Percentiles rank a stretch among this genome's conserved stretches.
Evolutionary conservation across 2,329 filamentous ascomycete species (phyloP).

Genomic region (Cytospora piceae): DNA sequence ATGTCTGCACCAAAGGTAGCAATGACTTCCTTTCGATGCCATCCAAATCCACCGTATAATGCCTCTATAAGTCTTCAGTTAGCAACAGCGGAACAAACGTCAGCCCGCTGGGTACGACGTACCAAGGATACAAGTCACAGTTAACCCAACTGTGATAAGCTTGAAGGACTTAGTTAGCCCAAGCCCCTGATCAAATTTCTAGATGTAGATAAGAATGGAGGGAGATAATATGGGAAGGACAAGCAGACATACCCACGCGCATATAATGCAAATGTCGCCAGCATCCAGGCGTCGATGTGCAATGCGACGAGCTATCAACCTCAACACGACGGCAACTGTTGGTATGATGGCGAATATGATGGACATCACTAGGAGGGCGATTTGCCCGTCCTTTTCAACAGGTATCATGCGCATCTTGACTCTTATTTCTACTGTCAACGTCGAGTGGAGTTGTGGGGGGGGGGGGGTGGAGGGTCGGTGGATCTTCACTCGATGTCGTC

Average conservation of each 20-base stretch:
- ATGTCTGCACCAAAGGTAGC: background rate
- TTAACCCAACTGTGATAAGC: conserved; percentile 14
- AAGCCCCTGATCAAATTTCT: no score
- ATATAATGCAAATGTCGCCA: conserved; percentile 15
- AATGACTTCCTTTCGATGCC: conserved; percentile 18
- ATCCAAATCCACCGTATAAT: conserved; percentile 22
- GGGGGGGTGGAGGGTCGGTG: background rate
- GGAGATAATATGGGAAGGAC: no score
- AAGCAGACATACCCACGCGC: conserved; percentile 12
- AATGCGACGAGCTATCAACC: conserved; percentile 17
- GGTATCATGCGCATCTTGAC: conserved; percentile 10
- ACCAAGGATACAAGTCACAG: conserved; percentile 16
- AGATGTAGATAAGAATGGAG: background rate
- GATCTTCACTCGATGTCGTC: background rate
- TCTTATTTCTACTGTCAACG: background rate
- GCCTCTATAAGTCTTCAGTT: conserved; percentile 1
- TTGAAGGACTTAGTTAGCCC: conserved; percentile 1
- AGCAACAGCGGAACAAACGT: background rate
- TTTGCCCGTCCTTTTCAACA: conserved; percentile 12
- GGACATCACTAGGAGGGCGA: conserved; percentile 15
- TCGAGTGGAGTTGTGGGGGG: background rate
- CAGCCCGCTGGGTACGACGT: background rate
- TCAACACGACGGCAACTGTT: conserved; percentile 14
- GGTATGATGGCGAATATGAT: conserved; percentile 20
- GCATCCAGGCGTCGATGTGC: conserved; percentile 22